phyloP scores from a whole-genome alignment of 768 basidiomycete species.

The Crepidotus variabilis region DNA sequence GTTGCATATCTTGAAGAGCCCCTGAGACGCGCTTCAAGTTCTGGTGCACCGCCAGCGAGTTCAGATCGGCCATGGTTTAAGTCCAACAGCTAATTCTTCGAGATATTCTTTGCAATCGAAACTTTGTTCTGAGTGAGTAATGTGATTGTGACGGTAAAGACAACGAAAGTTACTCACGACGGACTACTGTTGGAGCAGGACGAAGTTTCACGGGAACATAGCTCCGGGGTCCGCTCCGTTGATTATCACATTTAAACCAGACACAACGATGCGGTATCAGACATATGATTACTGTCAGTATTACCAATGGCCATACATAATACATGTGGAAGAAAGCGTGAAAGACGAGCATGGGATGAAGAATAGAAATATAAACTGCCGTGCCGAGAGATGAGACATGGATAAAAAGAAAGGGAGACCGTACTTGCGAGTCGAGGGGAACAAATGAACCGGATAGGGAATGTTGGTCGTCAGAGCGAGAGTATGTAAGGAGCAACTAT shows the following conservation, averaged over 20 bases:
- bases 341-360: neutral
- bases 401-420: neutral
- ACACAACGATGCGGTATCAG: too few species aligned
- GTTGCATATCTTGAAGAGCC: constrained; percentile 47
- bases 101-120: neutral
- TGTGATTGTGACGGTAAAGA: too few species aligned
- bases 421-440: neutral
- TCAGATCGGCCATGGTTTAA: constrained; percentile 19
- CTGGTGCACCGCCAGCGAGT: constrained; percentile 30
- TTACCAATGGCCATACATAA: neutral
- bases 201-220: too few species aligned
- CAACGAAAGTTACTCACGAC: too few species aligned
- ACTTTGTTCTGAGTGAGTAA: too few species aligned
- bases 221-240: too few species aligned
- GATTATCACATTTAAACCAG: too few species aligned
- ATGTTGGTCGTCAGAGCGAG: neutral
- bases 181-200: too few species aligned
- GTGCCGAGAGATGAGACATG: neutral
- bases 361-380: neutral
- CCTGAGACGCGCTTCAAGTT: constrained; percentile 49
- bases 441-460: too few species aligned
- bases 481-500: neutral
- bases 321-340: neutral
- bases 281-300: neutral
- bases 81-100: neutral